These are phyloP conservation scores for Podospora anserina DNA, from an alignment of 495 filamentous ascomycete species.

Conservation along the genomic window DNA sequence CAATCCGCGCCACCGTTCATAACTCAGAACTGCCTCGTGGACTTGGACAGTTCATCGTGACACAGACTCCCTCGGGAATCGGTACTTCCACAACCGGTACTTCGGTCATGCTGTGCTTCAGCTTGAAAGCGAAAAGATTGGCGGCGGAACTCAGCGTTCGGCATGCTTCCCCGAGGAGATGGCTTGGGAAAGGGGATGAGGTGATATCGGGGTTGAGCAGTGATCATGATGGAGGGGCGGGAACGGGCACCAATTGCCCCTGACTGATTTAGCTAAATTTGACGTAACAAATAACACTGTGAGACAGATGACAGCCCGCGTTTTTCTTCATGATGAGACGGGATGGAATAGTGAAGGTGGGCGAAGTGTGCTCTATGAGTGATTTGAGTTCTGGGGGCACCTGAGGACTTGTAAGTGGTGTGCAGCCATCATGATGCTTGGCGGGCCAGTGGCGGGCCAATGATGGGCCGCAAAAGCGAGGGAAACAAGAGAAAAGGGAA, in stretches of 20 bases:
- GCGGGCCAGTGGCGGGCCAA: not conserved
- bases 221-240: conserved; percentile 1
- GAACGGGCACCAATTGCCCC: conserved; percentile 4
- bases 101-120: not conserved
- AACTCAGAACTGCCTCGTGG: not conserved
- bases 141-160: not conserved
- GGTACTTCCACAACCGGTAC: not conserved
- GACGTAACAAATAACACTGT: conserved; percentile 7
- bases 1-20: too few species aligned
- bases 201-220: not conserved
- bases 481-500: not conserved
- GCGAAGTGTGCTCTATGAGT: not conserved
- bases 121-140: not conserved
- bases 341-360: not conserved
- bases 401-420: not conserved
- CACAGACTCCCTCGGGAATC: not conserved
- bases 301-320: not conserved
- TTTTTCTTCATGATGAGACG: not conserved
- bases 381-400: not conserved
- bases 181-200: not conserved
- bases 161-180: not conserved
- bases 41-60: not conserved
- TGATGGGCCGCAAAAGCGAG: not conserved
- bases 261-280: conserved; percentile 7
- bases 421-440: not conserved